Base-by-base conservation (phyloP, 2,329 filamentous ascomycete genomes). In the Huntiella moniliformis region DNA sequence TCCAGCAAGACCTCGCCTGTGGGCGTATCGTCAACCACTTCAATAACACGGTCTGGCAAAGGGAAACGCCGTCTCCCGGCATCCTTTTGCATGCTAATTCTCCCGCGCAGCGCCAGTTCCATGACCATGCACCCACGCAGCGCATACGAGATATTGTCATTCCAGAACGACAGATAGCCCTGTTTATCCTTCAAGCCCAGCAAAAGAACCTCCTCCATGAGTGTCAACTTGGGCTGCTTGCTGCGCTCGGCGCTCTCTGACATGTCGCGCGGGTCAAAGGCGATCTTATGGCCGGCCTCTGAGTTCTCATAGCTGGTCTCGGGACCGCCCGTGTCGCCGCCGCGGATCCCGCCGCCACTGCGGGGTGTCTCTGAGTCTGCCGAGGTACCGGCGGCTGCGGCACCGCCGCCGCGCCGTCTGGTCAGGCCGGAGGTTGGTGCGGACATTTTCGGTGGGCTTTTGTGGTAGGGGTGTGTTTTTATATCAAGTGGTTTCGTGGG, bases 161-260 rank as follows among this genome's bases (percentile, higher is more conserved):
- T 98, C 91, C 91, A 98, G 66, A 98, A 98, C 28, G 88, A 96
- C 52, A 98, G 77, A 60, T 98, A 96, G 53, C 91, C 91, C 86
- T 94, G 59, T 69, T 96, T 98, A 65, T 98, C 91, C 67, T 98
- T 98, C 57, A 98, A 67, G 8, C 91, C 91, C 64, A 98, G 74
- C 56, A 98, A 70, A 58, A 98, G 70, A 46, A 98, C 81, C 66
- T 98, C 91, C 67, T 98, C 91, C 91, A 98, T 98, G 60, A 98
- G 69, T 35, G 91, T 98, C 60, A 98, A 69, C 70, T 96, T 98
- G 41, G 91, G 91, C 68, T 96, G 88, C 68, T 95, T 96, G 72
- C 76, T 91, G 61, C 91, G 72, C 70, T 98, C 91, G 54, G 82
- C 85, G 63, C 78, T 95, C 71, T 98, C 91, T 66, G 81, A 93